Base-by-base conservation (phyloP, 768 basidiomycete genomes). In the Boletus subcaerulescens region DNA sequence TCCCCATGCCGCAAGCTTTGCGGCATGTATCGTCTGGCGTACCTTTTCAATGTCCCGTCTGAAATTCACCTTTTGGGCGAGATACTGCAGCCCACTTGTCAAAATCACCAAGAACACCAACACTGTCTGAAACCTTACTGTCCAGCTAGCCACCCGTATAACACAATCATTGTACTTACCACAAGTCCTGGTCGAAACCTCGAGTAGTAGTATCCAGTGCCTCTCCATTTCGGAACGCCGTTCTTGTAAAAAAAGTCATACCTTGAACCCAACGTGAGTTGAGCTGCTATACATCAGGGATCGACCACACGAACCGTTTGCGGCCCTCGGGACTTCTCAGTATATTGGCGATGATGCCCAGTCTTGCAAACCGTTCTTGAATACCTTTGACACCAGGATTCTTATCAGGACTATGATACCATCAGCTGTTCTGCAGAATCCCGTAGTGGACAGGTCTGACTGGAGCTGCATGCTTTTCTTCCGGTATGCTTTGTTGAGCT, bases 171-270 rank as follows among this genome's bases (percentile, higher is more conserved):
- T 15, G 14, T 18, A 68, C 82, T 59, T 63, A 89, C 89, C 56
- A 83, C 83, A 56, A 98, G 78, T 24, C 94, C 93, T n/a, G 96
- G 96, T 31, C 96, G 82, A 79, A 90, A 99, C 49, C 97, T 86
- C 31, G 91, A 84, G 71, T 98, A 99, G 71, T 98, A 98, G 73
- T 98, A 98, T 42, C 93, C 91, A 32, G 91, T 93, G 15, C 94
- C 96, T 60, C 95, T 80, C 96, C 96, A 99, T 68, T 81, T 90
- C 0, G 96, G 96, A 4, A 99, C 93, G 20, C 96, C 96, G 58
- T 98, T 98, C 73, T 96, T 94, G 78, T 90, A 91, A 80, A 98
- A 99, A 71, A 91, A 91, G 70, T 92, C 89, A 59, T 92, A 92
- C 61, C 91, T 91, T 57, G 18, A 31, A n/a, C 31, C 14, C 57